These are phyloP conservation scores for Tripterygium wilfordii DNA, from an alignment of 177 flowering plant genomes.

Conservation along the genomic window DNA sequence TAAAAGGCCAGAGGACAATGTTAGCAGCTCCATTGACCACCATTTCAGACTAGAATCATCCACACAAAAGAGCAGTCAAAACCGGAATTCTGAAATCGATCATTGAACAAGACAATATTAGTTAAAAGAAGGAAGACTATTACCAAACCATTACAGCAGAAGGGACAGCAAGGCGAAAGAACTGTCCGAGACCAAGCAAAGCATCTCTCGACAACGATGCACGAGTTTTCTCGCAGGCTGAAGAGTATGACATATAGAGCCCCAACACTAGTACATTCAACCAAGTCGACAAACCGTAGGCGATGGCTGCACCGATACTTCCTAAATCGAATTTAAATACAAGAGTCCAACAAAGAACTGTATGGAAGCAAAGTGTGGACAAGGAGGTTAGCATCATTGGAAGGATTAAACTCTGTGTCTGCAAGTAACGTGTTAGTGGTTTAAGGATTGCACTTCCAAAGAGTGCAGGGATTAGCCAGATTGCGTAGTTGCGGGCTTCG, in stretches of 20 bases:
- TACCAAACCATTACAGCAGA: conserved; percentile 35
- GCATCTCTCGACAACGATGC: neutral
- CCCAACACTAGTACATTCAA: conserved; percentile 22
- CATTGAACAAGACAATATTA: too few species aligned
- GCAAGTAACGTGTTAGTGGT: conserved; percentile 16
- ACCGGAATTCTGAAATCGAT: too few species aligned
- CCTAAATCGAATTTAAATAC: conserved; percentile 15
- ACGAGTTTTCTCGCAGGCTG: conserved; percentile 15
- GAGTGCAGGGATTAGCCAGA: conserved; percentile 25
- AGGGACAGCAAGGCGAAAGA: conserved; percentile 23
- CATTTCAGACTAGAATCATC: conserved; percentile 18
- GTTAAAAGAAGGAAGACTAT: neutral
- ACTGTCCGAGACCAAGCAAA: conserved; percentile 11
- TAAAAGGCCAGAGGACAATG: conserved; percentile 18
- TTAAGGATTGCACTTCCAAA: conserved; percentile 19
- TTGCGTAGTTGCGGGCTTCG: conserved; percentile 16
- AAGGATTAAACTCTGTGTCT: conserved; percentile 15
- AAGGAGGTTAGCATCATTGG: conserved; percentile 23
- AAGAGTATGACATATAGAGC: conserved; percentile 11
- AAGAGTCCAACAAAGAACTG: conserved; percentile 15
- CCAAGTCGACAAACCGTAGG: conserved; percentile 18
- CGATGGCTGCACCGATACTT: conserved; percentile 19
- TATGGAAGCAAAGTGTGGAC: conserved; percentile 9
- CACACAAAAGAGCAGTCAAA: neutral
- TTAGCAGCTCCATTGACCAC: conserved; percentile 28